Evolutionary conservation across 257 asterid species (phyloP).

Genomic region (Solanum sejunctum): DNA sequence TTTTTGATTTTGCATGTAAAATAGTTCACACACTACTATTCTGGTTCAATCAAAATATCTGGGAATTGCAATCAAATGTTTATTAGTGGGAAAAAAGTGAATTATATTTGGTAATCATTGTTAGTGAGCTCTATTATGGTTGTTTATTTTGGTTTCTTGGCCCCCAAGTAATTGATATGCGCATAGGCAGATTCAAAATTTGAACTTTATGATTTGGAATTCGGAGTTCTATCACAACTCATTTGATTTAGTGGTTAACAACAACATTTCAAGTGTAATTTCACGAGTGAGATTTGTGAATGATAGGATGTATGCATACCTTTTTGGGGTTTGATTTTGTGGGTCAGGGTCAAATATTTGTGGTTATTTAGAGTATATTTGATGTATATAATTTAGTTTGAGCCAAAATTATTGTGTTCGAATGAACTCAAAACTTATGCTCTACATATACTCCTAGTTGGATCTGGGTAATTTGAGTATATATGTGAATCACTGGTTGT

Average conservation of each 20-base stretch:
- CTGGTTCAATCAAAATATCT: neutral
- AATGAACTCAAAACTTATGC: no score
- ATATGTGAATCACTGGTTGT: neutral
- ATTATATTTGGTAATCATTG: neutral
- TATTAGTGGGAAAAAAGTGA: neutral
- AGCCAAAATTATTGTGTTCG: no score
- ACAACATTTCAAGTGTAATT: neutral
- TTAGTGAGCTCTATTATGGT: neutral
- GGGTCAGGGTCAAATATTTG: no score
- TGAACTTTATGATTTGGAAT: neutral
- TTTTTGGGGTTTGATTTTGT: neutral
- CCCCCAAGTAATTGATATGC: neutral
- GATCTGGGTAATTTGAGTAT: neutral
- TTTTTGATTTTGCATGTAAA: neutral
- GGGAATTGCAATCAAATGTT: neutral
- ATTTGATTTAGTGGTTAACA: neutral
- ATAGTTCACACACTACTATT: neutral
- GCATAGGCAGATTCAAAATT: neutral
- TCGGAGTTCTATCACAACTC: neutral
- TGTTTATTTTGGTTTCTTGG: neutral
- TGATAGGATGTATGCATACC: neutral
- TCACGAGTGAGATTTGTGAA: neutral
- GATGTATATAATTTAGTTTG: no score
- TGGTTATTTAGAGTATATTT: no score
- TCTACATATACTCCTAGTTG: no score